phyloP scores from a whole-genome alignment of 768 basidiomycete genomes.

The Trametes cinnabarina region DNA sequence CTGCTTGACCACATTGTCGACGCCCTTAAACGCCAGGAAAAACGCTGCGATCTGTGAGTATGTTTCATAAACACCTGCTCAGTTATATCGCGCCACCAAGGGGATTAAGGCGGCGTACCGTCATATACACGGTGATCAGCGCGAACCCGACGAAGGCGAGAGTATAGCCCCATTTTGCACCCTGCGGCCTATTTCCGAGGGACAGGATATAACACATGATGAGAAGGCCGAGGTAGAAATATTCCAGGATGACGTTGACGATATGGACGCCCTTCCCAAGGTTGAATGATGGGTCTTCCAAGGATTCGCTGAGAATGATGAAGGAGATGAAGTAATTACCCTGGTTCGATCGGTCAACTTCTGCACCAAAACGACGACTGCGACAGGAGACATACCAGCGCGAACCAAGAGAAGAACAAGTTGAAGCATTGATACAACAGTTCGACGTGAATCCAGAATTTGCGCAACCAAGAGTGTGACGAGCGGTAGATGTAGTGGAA shows the following conservation, averaged over 20 bases:
- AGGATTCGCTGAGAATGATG: conserved; percentile 66
- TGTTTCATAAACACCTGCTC: conserved; percentile 6
- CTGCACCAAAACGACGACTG: background rate
- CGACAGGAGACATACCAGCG: conserved; percentile 49
- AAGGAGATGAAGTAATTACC: conserved; percentile 94
- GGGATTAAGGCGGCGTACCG: conserved; percentile 45
- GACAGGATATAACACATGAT: conserved; percentile 86
- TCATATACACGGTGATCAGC: conserved; percentile 95
- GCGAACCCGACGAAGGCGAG: conserved; percentile 84
- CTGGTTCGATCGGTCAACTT: conserved; percentile 28
- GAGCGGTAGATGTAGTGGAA: conserved; percentile 96
- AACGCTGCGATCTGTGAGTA: conserved; percentile 65
- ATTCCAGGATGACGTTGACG: conserved; percentile 77
- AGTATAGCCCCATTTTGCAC: conserved; percentile 85
- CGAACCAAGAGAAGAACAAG: conserved; percentile 90
- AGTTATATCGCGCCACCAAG: conserved; percentile 3
- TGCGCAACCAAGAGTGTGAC: conserved; percentile 75
- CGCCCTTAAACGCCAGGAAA: conserved; percentile 79
- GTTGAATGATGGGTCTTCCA: conserved; percentile 63
- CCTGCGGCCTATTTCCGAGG: conserved; percentile 90
- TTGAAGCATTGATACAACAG: conserved; percentile 90
- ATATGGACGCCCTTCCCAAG: conserved; percentile 59
- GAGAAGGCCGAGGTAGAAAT: conserved; percentile 84
- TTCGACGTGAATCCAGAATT: conserved; percentile 94
- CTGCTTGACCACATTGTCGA: conserved; percentile 53